phyloP scores from a whole-genome alignment of 345 rosid species.

The Boechera retrofracta region DNA sequence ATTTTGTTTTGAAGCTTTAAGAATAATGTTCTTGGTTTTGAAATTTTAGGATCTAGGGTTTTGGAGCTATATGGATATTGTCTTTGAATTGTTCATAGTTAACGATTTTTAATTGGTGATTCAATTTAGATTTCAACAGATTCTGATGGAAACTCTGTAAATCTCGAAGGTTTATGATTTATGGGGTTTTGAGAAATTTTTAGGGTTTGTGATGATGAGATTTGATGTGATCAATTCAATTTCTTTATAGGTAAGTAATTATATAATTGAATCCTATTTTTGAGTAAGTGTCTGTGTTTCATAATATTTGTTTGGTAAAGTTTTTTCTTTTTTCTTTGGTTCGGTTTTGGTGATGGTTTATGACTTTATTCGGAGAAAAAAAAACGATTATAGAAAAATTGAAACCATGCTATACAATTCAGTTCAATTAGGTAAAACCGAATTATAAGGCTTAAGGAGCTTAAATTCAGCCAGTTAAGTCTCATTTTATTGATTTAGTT shows the following conservation, averaged over 20 bases:
- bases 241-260: too few relatives aligned
- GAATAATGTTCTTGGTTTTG: neutral
- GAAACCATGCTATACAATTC: neutral
- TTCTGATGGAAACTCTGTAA: neutral
- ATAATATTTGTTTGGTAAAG: too few relatives aligned
- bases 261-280: too few relatives aligned
- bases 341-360: too few relatives aligned
- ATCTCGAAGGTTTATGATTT: neutral
- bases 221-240: neutral
- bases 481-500: too few relatives aligned
- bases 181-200: neutral
- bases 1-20: neutral
- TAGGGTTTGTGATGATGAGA: conserved; percentile 24
- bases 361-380: too few relatives aligned
- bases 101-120: neutral
- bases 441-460: too few relatives aligned
- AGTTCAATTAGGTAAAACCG: neutral
- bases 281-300: too few relatives aligned
- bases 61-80: neutral
- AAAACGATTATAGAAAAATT: too few relatives aligned
- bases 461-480: too few relatives aligned
- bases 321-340: neutral
- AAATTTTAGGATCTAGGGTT: conserved; percentile 7
- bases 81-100: neutral
- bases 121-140: neutral